Evolutionary conservation across 2,329 filamentous ascomycete species (phyloP).

Genomic region (Pseudomassariella vexata): DNA sequence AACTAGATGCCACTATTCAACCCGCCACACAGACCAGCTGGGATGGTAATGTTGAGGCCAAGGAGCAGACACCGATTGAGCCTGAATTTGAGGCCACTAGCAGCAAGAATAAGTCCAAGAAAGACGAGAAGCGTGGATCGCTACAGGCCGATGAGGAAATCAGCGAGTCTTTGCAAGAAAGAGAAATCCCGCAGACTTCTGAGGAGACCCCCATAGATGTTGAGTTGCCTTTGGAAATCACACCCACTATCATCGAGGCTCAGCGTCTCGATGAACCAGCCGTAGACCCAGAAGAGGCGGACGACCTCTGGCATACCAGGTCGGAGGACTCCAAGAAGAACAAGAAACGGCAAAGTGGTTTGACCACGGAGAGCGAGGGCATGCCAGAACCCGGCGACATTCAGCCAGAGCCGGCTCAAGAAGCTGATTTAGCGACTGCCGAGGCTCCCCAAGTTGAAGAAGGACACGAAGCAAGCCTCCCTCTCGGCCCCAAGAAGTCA

Average conservation of each 20-base stretch:
- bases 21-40: conserved; percentile 2
- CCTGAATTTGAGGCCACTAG: conserved; percentile 6
- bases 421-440: background rate
- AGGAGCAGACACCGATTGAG: conserved; percentile 2
- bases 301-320: conserved; percentile 4
- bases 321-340: conserved; percentile 7
- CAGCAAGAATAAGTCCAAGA: conserved; percentile 17
- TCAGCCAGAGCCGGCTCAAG: background rate
- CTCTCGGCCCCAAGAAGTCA: conserved; percentile 12
- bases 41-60: conserved; percentile 7
- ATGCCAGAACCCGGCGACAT: background rate
- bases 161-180: conserved; percentile 9
- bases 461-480: background rate
- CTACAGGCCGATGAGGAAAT: conserved; percentile 9
- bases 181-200: conserved; percentile 4
- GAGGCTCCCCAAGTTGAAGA: background rate
- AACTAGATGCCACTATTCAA: conserved; percentile 3
- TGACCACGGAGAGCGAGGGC: background rate
- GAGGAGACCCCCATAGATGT: conserved; percentile 7
- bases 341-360: conserved; percentile 1
- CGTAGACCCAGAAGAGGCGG: conserved; percentile 4
- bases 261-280: conserved; percentile 5
- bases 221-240: conserved; percentile 6
- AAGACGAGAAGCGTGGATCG: conserved; percentile 15
- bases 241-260: conserved; percentile 3